phyloP scores from a whole-genome alignment of 176 grass and related monocot species.

The Rhynchospora breviuscula region DNA sequence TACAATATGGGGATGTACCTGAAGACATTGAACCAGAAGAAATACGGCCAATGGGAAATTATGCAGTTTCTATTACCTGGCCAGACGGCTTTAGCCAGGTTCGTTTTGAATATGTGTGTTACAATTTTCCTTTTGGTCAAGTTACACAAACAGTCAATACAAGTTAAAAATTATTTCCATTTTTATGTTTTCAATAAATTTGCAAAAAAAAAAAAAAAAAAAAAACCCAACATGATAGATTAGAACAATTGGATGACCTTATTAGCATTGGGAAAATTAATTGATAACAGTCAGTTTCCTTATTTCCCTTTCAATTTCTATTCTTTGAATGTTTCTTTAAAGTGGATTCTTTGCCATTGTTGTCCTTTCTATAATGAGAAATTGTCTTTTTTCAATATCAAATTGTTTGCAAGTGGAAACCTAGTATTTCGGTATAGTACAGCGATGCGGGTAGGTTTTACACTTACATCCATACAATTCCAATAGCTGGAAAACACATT shows the following conservation, averaged over 20 bases:
- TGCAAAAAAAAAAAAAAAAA: too few species aligned
- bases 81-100: constrained; percentile 98
- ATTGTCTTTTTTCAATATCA: too few species aligned
- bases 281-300: too few species aligned
- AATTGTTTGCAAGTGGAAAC: too few species aligned
- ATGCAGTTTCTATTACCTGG: constrained; percentile 98
- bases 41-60: constrained; percentile 92
- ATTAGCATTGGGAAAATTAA: too few species aligned
- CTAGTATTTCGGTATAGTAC: not conserved
- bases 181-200: too few species aligned
- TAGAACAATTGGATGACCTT: too few species aligned
- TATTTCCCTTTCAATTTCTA: too few species aligned
- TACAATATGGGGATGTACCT: constrained; percentile 78
- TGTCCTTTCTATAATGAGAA: too few species aligned
- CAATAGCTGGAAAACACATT: not conserved
- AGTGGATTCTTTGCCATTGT: too few species aligned
- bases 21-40: constrained; percentile 97
- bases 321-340: too few species aligned
- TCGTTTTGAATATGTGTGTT: constrained; percentile 3
- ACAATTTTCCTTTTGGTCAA: not conserved
- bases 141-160: not conserved
- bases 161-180: not conserved
- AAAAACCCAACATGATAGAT: too few species aligned
- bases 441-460: not conserved
- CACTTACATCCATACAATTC: not conserved